Base-by-base conservation (phyloP, 257 asterid genomes). In the Haberlea rhodopensis region DNA sequence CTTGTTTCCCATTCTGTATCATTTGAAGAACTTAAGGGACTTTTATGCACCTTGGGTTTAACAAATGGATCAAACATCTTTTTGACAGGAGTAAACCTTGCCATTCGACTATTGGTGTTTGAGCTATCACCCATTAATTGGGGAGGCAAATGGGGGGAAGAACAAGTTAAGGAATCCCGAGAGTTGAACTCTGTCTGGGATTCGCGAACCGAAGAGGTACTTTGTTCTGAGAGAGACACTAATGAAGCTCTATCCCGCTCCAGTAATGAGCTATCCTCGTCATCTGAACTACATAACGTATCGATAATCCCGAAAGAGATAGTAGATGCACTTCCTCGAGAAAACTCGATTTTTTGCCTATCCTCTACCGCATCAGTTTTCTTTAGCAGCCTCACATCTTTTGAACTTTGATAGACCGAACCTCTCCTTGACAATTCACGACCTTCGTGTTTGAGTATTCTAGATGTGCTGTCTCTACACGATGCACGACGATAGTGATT, bases 391-490 rank as follows among this genome's bases (percentile, higher is more conserved):
- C 67, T 74, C 71, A 78, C 76, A 57, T 87, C 95, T 60, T 70
- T 79, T 28, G 97, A 89, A 72, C 95, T 85, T 66, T 81, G 90
- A 73, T 85, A 85, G 10, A 89, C 88, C 0, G 96, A 92, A 53
- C 87, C 94, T 73, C 91, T 73, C 73, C 82, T 89, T 60, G 60
- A 72, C 60, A 70, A 58, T 57, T 81, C 89, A 75, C 56, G 53
- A 22, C 73, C 57, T 25, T 77, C 87, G 24, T 6, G 69, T 32
- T 63, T 54, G 45, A 67, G 20, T 68, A 66, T 75, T 62, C 75
- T 76, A n/a, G 88, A 66, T 4, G 78, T 75, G 74, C 53, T 77
- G 20, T 78, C 85, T 60, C 75, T 88, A 65, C 90, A 86, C 2
- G 99, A 89, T 19, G 85, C 86, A 66, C 96, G 85, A 32, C 87